Base-by-base conservation (phyloP, 352 stramenopile genomes). In the Pythium scleroteichum region DNA sequence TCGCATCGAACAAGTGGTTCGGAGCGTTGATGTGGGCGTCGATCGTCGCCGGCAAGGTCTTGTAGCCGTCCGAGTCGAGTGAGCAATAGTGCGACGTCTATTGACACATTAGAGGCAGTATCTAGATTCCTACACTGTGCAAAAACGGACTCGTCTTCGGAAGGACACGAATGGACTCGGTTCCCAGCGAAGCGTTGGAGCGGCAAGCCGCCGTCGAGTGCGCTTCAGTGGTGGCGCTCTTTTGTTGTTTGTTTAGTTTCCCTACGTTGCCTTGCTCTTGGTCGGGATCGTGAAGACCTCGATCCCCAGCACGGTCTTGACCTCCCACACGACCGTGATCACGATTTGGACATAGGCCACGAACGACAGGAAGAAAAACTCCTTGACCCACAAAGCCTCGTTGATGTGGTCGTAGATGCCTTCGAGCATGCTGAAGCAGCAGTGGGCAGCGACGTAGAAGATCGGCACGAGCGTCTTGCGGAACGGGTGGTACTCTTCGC, bases 1-100 rank as follows among this genome's bases (percentile, higher is more conserved):
- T 99, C 73, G 78, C 81, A 14, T 98, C 90, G 57, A 99, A 99
- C 77, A 94, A 93, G 53, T 92, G 75, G 72, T 87, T 96, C 32
- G 90, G 88, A 10, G 85, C 81, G 49, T 66, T 96, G 17, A 79
- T 97, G 68, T 92, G 91, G 47, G 79, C 66, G 22, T 94, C 85
- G 32, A 85, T 96, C 54, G 77, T 96, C 29, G 78, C 76, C 3
- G 86, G 85, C 29, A 94, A 94, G 26, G 64, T 85, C 20, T 32
- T 89, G 4, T 92, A 78, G 61, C 24, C 8, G 26, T n/a, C 38
- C 38, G 13, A 44, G 6, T 39, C 35, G 38, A 41, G 32, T 40
- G 17, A 22, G 14, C 39, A 50, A 57, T 16, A 50, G 24, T n/a
- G 17, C 38, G 14, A 20, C 17, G 38, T 44, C 38, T 44, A 44